Evolutionary conservation across 495 filamentous ascomycete genomes (phyloP), one percentile per base, ranked within the genome.

Genomic region (Penicillium robsamsonii): DNA sequence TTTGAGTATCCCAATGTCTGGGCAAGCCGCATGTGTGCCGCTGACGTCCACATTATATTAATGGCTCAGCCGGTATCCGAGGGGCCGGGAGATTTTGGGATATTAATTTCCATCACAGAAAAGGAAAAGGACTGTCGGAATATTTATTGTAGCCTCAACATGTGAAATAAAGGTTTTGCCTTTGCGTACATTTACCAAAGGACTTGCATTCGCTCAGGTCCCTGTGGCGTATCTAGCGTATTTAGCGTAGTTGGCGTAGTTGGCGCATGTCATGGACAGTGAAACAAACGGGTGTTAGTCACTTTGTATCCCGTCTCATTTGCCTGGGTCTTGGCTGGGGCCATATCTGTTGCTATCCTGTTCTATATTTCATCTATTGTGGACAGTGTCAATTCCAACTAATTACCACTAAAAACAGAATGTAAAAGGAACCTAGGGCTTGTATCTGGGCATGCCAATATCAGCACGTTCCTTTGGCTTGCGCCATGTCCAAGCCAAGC

Each of bases 401-500:
- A 24, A 30, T 25, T 22, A 4, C 1, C 38, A 46, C 40, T 15
- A 20, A 50, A n/a, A 30, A 17, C 45, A 29, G 50, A 37, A 56
- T 44, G 8, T 24, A 30, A 17, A 17, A n/a, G 6, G 2, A 2
- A 7, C 6, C 25, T 27, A 7, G 25, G 25, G 25, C 6, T 27
- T 27, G 4, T 27, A 7, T 3, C 35, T 11, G n/a, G 15, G 35
- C 35, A 38, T 9, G n/a, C 35, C 15, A 38, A 5, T 25, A 17
- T 50, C 51, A 17, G 55, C 49, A 51, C 30, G 24, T 45, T 53
- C 46, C 55, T 50, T 31, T 20, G 46, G 40, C 33, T 46, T 38
- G 29, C 38, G 46, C 52, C 52, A 50, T 46, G 31, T 1, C n/a
- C 15, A 37, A 46, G 55, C 55, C 59, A 58, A 59, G 59, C 5